Conservation (phyloP, 2,329 filamentous ascomycete genomes). For the Orbilia javanica region DNA sequence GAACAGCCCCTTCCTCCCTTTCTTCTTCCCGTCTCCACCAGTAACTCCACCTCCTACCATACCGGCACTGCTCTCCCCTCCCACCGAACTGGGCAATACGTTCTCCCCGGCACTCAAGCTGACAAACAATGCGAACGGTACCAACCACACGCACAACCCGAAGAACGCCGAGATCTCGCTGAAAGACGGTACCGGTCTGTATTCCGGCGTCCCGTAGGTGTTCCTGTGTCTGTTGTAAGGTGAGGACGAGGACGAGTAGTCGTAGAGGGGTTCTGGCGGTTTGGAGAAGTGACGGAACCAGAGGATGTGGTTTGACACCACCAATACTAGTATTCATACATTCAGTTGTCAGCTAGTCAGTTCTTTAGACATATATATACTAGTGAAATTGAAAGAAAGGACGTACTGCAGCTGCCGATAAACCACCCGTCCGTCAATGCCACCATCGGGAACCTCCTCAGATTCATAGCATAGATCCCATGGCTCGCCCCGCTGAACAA, state of each 20-base stretch:
- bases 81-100: slow-evolving; percentile 91
- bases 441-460: slow-evolving; percentile 74
- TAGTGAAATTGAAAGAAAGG: slow-evolving; percentile 70
- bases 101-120: slow-evolving; percentile 95
- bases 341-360: too few species aligned
- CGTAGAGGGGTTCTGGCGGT: slow-evolving; percentile 71
- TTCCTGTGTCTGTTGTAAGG: slow-evolving; percentile 66
- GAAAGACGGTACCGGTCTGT: slow-evolving; percentile 78
- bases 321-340: slow-evolving; percentile 73
- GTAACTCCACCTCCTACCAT: too few species aligned
- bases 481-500: slow-evolving; percentile 83
- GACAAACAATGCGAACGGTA: slow-evolving; percentile 95
- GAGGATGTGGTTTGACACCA: slow-evolving; percentile 89
- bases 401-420: slow-evolving; percentile 66
- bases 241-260: slow-evolving; percentile 74
- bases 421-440: slow-evolving; percentile 49
- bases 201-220: slow-evolving; percentile 62
- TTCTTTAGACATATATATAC: too few species aligned
- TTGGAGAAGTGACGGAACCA: slow-evolving; percentile 95
- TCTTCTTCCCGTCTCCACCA: slow-evolving; percentile 64
- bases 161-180: slow-evolving; percentile 97
- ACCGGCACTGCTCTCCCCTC: slow-evolving; percentile 70
- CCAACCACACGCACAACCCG: slow-evolving; percentile 94
- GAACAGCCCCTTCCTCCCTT: slow-evolving; percentile 74
- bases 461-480: slow-evolving; percentile 87